These are phyloP conservation scores for Globisporangium radiosum DNA, from an alignment of 352 stramenopile species.

Conservation along the genomic window DNA sequence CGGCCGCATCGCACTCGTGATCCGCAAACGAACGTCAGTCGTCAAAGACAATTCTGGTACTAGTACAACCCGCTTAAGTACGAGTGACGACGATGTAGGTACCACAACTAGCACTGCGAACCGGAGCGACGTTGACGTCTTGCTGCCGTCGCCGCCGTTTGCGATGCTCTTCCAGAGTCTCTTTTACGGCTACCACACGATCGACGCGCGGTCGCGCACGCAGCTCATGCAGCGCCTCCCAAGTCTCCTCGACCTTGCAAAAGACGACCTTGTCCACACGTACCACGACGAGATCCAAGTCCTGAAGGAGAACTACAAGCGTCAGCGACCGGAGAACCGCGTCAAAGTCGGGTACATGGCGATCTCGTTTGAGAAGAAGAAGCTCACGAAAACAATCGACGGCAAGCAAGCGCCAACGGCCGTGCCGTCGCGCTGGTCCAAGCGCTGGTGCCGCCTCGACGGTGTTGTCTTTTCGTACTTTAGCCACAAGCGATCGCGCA, in stretches of 20 bases:
- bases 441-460: constrained; percentile 77
- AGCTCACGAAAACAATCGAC: constrained; percentile 42
- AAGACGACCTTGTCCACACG: constrained; percentile 74
- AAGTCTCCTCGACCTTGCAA: constrained; percentile 58
- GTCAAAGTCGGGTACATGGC: constrained; percentile 76
- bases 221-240: constrained; percentile 69
- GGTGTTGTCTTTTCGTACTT: constrained; percentile 75
- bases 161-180: constrained; percentile 60
- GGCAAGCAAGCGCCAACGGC: constrained; percentile 50
- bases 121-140: constrained; percentile 13
- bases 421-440: constrained; percentile 70
- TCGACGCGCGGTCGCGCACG: constrained; percentile 40
- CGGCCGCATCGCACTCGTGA: constrained; percentile 31
- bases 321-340: constrained; percentile 65
- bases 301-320: constrained; percentile 81
- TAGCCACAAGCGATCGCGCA: constrained; percentile 71
- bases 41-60: constrained; percentile 16
- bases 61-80: constrained; percentile 7
- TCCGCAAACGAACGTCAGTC: constrained; percentile 31
- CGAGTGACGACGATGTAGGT: constrained; percentile 8
- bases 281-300: constrained; percentile 82
- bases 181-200: constrained; percentile 71
- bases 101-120: background rate
- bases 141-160: constrained; percentile 38
- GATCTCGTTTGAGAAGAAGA: constrained; percentile 69